Evolutionary conservation across 2,329 filamentous ascomycete genomes (phyloP).

Genomic region (Fusarium bactridioides): DNA sequence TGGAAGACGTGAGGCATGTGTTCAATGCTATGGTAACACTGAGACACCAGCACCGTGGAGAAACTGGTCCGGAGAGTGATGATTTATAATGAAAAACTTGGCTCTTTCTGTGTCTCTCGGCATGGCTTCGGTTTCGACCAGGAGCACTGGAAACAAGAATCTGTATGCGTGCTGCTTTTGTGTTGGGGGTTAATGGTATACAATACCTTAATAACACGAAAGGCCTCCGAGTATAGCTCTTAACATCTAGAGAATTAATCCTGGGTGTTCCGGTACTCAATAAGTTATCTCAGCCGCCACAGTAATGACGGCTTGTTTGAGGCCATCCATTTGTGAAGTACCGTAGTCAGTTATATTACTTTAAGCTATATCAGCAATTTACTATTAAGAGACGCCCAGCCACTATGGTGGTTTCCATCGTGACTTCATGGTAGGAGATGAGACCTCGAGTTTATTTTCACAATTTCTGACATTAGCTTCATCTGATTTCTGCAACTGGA

Average conservation of each 20-base stretch:
- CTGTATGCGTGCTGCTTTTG: slow-evolving; percentile 21
- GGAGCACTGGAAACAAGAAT: neutral
- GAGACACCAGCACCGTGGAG: neutral
- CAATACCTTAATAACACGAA: neutral
- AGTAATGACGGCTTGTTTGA: neutral
- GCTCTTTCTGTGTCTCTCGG: neutral
- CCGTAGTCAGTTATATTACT: too few species aligned
- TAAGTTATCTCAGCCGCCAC: neutral
- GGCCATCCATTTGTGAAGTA: neutral
- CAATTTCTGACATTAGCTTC: neutral
- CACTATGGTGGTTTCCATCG: neutral
- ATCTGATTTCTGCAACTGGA: neutral
- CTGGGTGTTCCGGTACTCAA: neutral
- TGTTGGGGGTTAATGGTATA: neutral
- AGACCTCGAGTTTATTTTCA: neutral
- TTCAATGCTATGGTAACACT: neutral
- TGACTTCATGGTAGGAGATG: neutral
- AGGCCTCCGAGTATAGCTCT: neutral
- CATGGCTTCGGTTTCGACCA: neutral
- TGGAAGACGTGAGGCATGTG: neutral
- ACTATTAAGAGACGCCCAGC: neutral
- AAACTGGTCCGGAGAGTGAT: neutral
- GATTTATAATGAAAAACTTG: neutral
- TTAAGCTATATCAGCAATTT: neutral
- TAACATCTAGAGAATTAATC: neutral